Base-by-base conservation (phyloP, 257 asterid species). In the Lycium barbarum region DNA sequence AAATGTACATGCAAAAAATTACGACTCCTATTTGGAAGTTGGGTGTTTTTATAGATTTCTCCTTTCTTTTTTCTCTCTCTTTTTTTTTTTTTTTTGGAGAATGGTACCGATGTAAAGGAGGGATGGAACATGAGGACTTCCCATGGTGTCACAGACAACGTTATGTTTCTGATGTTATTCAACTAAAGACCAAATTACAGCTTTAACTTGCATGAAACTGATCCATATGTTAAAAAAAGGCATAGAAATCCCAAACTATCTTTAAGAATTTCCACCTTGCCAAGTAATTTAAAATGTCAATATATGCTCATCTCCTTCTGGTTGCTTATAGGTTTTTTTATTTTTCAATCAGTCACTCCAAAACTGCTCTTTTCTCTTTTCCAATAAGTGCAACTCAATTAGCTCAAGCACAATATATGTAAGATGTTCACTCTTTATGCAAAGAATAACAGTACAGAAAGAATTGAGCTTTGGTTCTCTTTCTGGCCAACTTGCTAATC, bases 281-380 rank as follows among this genome's bases (percentile, higher is more conserved):
- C 57, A 43, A 72, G 43, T 72, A 72, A 72, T 72, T 43, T 43
- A 72, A 18, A 72, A 72, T 72, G 80, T 43, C 5, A 72, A 18
- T 43, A 72, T n/a, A n/a, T 47, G 55, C 2, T 72, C 61, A 55
- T 55, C 2, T 43, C 55, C 80, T 43, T 55, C 61, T 55, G 61
- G 61, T 55, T 43, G 80, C 80, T 43, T 43, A 71, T 26, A 2
- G 15, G 7, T 0, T 43, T 71, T 20, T 18, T 43, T 18, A 26
- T 11, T 72, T 72, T 72, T 43, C 58, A 72, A 1, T n/a, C 15
- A 18, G 57, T n/a, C 80, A 43, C 57, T 72, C 36, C 53, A 15
- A 43, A 18, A 72, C 9, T 43, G 36, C 45, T 72, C 79, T 0
- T 71, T n/a, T 10, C 10, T 55, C 61, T 72, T 72, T 72, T 72